Conservation (phyloP, 495 filamentous ascomycete genomes). For the Oidiodendron maius region DNA sequence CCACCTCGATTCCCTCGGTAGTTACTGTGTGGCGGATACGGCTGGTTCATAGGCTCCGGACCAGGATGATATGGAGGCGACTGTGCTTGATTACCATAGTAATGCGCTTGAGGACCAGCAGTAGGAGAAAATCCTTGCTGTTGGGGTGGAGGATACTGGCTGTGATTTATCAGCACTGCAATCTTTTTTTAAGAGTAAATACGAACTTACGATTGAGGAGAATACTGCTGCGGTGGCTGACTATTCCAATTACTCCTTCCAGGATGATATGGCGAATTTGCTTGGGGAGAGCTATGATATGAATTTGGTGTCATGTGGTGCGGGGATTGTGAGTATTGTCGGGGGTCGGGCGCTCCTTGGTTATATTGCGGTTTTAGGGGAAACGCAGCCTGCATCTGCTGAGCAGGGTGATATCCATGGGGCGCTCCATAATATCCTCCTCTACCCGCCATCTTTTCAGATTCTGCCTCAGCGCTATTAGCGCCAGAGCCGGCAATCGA, state of each 20-base stretch:
- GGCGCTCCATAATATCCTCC: slow-evolving; percentile 28
- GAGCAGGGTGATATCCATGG: slow-evolving; percentile 29
- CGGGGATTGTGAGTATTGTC: slow-evolving; percentile 51
- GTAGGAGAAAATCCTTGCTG: slow-evolving; percentile 42
- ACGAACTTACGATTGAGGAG: slow-evolving; percentile 39
- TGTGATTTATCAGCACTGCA: slow-evolving; percentile 19
- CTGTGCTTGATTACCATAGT: slow-evolving; percentile 50
- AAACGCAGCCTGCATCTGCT: slow-evolving; percentile 30
- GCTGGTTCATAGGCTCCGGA: slow-evolving; percentile 45
- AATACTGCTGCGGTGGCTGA: slow-evolving; percentile 43
- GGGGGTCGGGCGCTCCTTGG: slow-evolving; percentile 31
- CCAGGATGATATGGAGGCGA: slow-evolving; percentile 41
- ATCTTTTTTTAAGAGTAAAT: slow-evolving; percentile 6
- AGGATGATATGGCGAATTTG: slow-evolving; percentile 56
- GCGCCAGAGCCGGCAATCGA: slow-evolving; percentile 19
- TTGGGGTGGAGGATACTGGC: slow-evolving; percentile 36
- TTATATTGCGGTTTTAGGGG: slow-evolving; percentile 25
- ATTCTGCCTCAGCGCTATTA: slow-evolving; percentile 27
- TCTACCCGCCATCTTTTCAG: slow-evolving; percentile 31
- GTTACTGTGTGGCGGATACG: slow-evolving; percentile 35
- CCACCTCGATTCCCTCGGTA: slow-evolving; percentile 25
- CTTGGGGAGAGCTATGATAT: slow-evolving; percentile 54
- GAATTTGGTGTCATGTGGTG: slow-evolving; percentile 42
- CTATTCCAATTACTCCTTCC: slow-evolving; percentile 49
- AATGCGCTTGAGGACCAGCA: slow-evolving; percentile 40